Evolutionary conservation across 1,139 yeast species (phyloP), one percentile per base, ranked within the genome.

Genomic region (Diutina sp.): DNA sequence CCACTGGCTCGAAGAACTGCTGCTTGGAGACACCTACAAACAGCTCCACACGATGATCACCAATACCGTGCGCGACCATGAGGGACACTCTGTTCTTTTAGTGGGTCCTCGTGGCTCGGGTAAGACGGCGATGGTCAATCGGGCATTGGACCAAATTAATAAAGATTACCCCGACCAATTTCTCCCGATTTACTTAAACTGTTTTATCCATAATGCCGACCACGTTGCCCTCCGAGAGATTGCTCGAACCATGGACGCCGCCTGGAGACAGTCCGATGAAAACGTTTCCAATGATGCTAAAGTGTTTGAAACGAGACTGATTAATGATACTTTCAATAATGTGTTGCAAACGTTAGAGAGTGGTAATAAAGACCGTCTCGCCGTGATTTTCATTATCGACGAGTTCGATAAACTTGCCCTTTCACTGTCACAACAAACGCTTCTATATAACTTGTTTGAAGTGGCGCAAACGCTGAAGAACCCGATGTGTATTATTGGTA

Each of bases 401-500:
- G 96, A 90, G 63, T 80, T 93, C 58, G 98, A 93, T 60, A 74
- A 79, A 55, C 93, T 87, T 32, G 32, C 69, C 85, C 93, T 0
- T 76, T 79, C 8, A 84, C 81, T 55, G 58, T 58, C 52, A 83
- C 89, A 58, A 6, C 99, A 93, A 67, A 87, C 96, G 0, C 72
- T 93, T 54, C 71, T 95, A 8, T 95, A 93, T 68, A 93, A 90
- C 63, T 71, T 95, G 54, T 86, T 95, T 65, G 99, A 95, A 64
- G 75, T 90, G 63, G 82, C 90, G 1, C 93, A 90, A 60, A 87
- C 81, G 59, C 79, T 89, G 35, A 73, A 79, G 6, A 83, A 87
- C 0, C 96, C 97, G 0, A 83, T 91, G 4, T 82, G 95, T 57
- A 88, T 93, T 4, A 70, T 93, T 56, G 98, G 98, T 0, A 70